phyloP scores from a whole-genome alignment of 2,329 filamentous ascomycete genomes.

The Ceratocystis papillata region DNA sequence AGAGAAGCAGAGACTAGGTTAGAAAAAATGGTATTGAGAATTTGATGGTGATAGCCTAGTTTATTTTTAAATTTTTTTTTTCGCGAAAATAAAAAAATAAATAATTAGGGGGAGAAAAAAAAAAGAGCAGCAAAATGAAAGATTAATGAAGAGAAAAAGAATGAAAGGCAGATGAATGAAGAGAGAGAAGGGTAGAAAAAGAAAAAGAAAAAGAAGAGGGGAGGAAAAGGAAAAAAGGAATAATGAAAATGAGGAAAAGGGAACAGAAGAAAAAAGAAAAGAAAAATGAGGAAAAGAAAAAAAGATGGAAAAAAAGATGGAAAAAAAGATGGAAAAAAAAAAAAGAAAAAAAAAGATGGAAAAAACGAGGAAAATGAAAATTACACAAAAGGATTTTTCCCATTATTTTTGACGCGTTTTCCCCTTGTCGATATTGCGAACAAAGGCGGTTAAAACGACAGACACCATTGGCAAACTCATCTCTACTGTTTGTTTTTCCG shows the following conservation, averaged over 20 bases:
- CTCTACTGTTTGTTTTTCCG: not conserved
- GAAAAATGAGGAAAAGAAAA: not conserved
- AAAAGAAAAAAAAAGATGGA: constrained; percentile 7
- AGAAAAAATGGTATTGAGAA: constrained; percentile 21
- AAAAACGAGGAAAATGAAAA: constrained; percentile 3
- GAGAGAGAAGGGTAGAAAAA: not conserved
- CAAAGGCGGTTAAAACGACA: too few relatives aligned
- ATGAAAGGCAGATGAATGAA: constrained; percentile 5
- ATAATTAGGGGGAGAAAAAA: constrained; percentile 12
- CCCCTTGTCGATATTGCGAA: too few relatives aligned
- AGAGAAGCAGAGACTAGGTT: constrained; percentile 12
- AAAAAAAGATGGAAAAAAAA: not conserved
- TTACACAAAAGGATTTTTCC: not conserved
- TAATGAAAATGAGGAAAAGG: not conserved
- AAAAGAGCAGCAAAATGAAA: not conserved
- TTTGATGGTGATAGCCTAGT: not conserved
- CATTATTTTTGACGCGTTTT: constrained; percentile 4
- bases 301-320: not conserved
- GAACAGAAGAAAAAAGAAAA: constrained; percentile 16
- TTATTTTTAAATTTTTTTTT: not conserved
- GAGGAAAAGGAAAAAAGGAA: constrained; percentile 8
- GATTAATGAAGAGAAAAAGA: constrained; percentile 19
- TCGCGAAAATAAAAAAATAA: not conserved
- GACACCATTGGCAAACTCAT: too few relatives aligned
- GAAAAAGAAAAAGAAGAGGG: constrained; percentile 18